Percentiles rank a stretch among this genome's conserved stretches.
These are phyloP conservation scores for Boletus sp. DNA, from an alignment of 768 basidiomycete genomes.

Conservation along the genomic window DNA sequence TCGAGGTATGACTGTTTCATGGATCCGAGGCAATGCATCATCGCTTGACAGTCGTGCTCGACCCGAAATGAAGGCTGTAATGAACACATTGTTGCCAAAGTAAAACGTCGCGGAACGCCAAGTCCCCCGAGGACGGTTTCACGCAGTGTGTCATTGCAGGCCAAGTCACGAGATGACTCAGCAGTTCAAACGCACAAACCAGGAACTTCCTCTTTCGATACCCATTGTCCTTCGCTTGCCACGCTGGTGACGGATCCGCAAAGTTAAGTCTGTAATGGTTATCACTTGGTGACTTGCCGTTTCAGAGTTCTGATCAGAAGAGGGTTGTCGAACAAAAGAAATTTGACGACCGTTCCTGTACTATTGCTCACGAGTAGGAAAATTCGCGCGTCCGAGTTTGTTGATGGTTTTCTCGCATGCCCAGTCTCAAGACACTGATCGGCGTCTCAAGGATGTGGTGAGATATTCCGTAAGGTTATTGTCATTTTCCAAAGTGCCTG, in stretches of 20 bases:
- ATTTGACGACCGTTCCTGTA: background rate
- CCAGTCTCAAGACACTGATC: slow-evolving; percentile 10
- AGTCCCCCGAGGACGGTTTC: background rate
- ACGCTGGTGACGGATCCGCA: background rate
- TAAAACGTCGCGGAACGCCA: background rate
- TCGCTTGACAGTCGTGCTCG: background rate
- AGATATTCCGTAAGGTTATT: slow-evolving; percentile 14
- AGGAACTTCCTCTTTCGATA: background rate
- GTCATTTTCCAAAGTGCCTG: slow-evolving; percentile 18
- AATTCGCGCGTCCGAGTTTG: background rate
- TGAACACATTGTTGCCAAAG: slow-evolving; percentile 2
- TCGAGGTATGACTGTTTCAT: background rate
- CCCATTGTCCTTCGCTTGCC: background rate
- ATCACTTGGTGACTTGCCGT: background rate
- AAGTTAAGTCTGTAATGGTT: background rate
- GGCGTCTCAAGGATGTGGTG: slow-evolving; percentile 8
- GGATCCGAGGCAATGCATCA: background rate
- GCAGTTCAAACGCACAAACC: background rate
- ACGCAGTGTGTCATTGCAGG: background rate
- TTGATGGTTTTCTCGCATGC: background rate
- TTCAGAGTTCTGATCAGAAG: background rate
- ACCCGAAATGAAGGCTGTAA: background rate
- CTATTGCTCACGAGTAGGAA: background rate
- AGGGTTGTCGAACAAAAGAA: background rate
- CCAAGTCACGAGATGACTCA: background rate